phyloP scores from a whole-genome alignment of 139 green algal genomes.

The Nannochloris sp. region DNA sequence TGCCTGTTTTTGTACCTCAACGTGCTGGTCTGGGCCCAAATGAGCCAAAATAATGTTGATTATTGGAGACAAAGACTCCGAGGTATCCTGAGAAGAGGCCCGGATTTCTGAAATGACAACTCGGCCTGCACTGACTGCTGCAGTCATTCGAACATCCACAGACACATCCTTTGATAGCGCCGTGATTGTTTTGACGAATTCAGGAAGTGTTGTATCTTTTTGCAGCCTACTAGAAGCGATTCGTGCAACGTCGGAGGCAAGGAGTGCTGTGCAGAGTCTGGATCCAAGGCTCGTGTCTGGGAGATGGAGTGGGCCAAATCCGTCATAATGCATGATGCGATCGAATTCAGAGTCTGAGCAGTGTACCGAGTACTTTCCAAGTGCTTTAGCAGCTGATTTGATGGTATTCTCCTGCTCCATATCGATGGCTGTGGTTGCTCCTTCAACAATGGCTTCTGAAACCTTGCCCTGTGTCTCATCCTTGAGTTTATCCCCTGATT shows the following conservation, averaged over 20 bases:
- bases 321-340: constrained; percentile 24
- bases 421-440: neutral
- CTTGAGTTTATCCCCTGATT: constrained; percentile 41
- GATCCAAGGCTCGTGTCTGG: constrained; percentile 1
- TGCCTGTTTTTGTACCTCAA: constrained; percentile 52
- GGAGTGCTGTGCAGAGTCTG: constrained; percentile 21
- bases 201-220: constrained; percentile 14
- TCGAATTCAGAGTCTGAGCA: constrained; percentile 17
- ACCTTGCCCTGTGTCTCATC: constrained; percentile 43
- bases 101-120: constrained; percentile 5
- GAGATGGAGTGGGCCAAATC: constrained; percentile 21
- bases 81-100: neutral
- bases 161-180: constrained; percentile 31
- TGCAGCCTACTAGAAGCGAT: constrained; percentile 23
- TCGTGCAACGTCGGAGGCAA: constrained; percentile 19
- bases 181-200: constrained; percentile 9
- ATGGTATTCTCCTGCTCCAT: constrained; percentile 34
- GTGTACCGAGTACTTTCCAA: constrained; percentile 22
- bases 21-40: constrained; percentile 59
- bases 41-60: constrained; percentile 39
- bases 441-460: constrained; percentile 13
- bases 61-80: constrained; percentile 21
- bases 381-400: constrained; percentile 13
- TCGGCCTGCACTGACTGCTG: constrained; percentile 21
- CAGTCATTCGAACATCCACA: constrained; percentile 45